Percentiles rank a stretch among this genome's conserved stretches.
These are phyloP conservation scores for Fusarium sambucinum DNA, from an alignment of 2,329 filamentous ascomycete genomes.

Conservation along the genomic window DNA sequence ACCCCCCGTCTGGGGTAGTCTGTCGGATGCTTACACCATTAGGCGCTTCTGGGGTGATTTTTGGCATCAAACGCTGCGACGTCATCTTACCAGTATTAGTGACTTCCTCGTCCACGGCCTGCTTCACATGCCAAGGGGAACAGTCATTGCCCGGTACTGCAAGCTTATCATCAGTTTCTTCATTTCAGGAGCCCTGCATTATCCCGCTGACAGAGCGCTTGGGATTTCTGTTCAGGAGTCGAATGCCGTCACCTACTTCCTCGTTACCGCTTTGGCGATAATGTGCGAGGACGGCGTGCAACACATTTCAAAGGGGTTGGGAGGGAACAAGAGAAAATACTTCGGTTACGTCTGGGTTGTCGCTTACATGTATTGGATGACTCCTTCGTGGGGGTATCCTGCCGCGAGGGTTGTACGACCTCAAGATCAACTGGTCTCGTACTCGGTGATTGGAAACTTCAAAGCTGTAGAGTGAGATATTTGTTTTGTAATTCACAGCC, in stretches of 20 bases:
- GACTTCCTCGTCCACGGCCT: constrained; percentile 20
- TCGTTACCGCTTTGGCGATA: constrained; percentile 29
- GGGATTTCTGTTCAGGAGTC: constrained; percentile 31
- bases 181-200: constrained; percentile 35
- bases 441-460: constrained; percentile 16
- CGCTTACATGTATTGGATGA: constrained; percentile 39
- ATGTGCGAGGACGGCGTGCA: constrained; percentile 36
- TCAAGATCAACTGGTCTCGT: constrained; percentile 20
- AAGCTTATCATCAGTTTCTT: constrained; percentile 36
- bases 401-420: constrained; percentile 30
- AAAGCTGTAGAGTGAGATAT: not conserved
- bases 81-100: constrained; percentile 31
- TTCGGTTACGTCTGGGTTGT: constrained; percentile 36
- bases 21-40: constrained; percentile 35
- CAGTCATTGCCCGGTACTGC: constrained; percentile 22
- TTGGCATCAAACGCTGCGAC: constrained; percentile 41
- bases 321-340: not conserved
- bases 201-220: constrained; percentile 30
- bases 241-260: constrained; percentile 27
- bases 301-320: not conserved
- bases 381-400: constrained; percentile 39
- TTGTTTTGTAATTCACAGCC: not conserved
- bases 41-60: constrained; percentile 37
- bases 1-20: constrained; percentile 30
- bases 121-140: constrained; percentile 14